Evolutionary conservation across 257 asterid species (phyloP), one percentile per base, ranked within the genome.

Genomic region (Solanum etuberosum): DNA sequence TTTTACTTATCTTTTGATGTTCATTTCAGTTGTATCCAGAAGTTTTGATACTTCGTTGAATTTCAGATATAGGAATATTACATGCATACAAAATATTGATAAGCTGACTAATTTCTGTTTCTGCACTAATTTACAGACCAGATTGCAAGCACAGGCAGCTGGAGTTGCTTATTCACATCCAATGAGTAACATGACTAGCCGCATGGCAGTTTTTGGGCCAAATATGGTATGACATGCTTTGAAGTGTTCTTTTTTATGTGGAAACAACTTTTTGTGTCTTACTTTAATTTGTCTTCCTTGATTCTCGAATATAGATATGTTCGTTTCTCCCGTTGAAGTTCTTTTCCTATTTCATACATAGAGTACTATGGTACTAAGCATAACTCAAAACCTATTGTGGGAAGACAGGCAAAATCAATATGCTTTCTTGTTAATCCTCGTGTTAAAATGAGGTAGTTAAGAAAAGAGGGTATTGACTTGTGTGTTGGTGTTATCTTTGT

Each of bases 101-200:
- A 31, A 48, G 68, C 85, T 80, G 85, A 29, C 67, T 31, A 48
- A 48, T 73, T 84, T 59, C 65, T 34, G 88, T 76, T 89, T 84
- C 86, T 61, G 71, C 27, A 34, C 48, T 18, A 40, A 80, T 83
- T 72, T 81, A 67, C 94, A 97, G 99, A 97, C 98, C 76, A 92
- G 99, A 90, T 88, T 97, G 92, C 99, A 97, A 91, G 98, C 98
- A 80, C 99, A 97, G 90, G 99, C 99, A 67, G 98, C 99, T 35
- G 99, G 99, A 89, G 93, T 90, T 68, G 84, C 94, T 27, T 94
- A 94, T 89, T 93, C 98, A 7, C 98, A 97, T 91, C 99, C 98
- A 21, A 90, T 97, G 67, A 94, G 98, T 88, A 94, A 97, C 90
- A 82, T 93, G 88, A 95, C 92, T n/a, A 93, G 93, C 85, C 98